These are phyloP conservation scores for Alopecurus myosuroides DNA, from an alignment of 176 grass and related monocot genomes.

Conservation along the genomic window DNA sequence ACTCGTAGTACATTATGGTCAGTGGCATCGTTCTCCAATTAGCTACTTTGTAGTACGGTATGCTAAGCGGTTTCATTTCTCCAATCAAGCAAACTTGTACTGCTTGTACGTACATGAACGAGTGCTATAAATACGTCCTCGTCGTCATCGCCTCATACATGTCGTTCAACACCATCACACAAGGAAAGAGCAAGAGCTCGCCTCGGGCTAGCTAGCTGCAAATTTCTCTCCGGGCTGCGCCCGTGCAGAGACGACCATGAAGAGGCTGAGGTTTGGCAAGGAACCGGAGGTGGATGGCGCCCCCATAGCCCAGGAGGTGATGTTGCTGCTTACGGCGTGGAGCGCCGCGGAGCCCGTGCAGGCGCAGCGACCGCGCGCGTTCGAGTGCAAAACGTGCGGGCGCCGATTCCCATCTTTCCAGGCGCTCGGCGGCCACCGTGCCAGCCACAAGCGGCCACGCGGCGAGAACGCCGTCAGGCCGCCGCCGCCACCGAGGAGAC, in stretches of 20 bases:
- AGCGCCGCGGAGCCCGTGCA: not conserved
- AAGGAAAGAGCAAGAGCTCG: not conserved
- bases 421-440: conserved; percentile 62
- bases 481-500: conserved; percentile 17
- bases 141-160: not conserved
- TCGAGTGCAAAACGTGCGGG: conserved; percentile 59
- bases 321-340: conserved; percentile 26
- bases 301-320: conserved; percentile 27
- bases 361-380: conserved; percentile 27
- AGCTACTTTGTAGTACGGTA: too few species aligned
- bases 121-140: not conserved
- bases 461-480: too few species aligned
- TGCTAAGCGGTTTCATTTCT: too few species aligned
- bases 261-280: conserved; percentile 21
- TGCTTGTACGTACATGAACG: too few species aligned
- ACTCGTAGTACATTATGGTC: not conserved
- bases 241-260: not conserved
- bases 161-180: too few species aligned
- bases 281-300: conserved; percentile 25
- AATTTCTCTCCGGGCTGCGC: not conserved
- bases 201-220: not conserved
- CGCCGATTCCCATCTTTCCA: conserved; percentile 65
- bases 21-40: not conserved
- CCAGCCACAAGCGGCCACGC: conserved; percentile 48
- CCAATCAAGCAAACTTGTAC: too few species aligned